These are phyloP conservation scores for Mycena galopus DNA, from an alignment of 768 basidiomycete genomes.

Conservation along the genomic window DNA sequence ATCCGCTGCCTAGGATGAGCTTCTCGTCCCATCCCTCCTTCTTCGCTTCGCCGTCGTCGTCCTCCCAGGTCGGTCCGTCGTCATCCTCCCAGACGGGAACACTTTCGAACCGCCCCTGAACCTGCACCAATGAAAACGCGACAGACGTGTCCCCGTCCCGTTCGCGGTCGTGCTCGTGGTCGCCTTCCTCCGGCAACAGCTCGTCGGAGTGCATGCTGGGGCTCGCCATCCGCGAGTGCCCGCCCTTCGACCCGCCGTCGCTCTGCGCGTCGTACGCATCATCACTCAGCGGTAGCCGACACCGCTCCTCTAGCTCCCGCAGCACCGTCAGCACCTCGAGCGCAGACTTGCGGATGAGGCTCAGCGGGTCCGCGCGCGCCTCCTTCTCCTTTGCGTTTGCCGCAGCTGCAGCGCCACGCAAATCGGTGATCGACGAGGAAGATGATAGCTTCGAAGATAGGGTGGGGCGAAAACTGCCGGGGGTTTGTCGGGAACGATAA, in stretches of 20 bases:
- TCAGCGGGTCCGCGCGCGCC: conserved; percentile 70
- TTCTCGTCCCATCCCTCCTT: conserved; percentile 86
- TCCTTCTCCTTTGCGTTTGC: conserved; percentile 21
- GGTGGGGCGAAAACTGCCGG: conserved; percentile 56
- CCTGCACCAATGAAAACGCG: conserved; percentile 77
- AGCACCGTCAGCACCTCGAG: conserved; percentile 87
- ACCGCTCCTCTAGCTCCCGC: conserved; percentile 83
- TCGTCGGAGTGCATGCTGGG: conserved; percentile 51
- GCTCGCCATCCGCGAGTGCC: conserved; percentile 60
- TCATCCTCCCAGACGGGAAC: conserved; percentile 90
- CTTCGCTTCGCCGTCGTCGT: conserved; percentile 65
- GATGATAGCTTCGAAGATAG: conserved; percentile 46
- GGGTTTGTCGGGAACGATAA: conserved; percentile 64
- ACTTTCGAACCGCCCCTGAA: conserved; percentile 72
- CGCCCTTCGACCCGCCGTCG: conserved; percentile 65
- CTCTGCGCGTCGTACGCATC: conserved; percentile 88
- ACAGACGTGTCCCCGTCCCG: conserved; percentile 73
- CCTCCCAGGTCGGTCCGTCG: conserved; percentile 54
- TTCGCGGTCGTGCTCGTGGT: conserved; percentile 43
- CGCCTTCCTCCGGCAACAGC: conserved; percentile 55
- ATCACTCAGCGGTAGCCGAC: conserved; percentile 81
- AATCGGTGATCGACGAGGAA: conserved; percentile 30
- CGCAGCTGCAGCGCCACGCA: conserved; percentile 23
- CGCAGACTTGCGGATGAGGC: conserved; percentile 80
- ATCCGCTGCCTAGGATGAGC: conserved; percentile 84